Percentiles rank a stretch among this genome's conserved stretches.
These are phyloP conservation scores for Candida parachauliodes DNA, from an alignment of 805 yeast genomes.

Conservation along the genomic window DNA sequence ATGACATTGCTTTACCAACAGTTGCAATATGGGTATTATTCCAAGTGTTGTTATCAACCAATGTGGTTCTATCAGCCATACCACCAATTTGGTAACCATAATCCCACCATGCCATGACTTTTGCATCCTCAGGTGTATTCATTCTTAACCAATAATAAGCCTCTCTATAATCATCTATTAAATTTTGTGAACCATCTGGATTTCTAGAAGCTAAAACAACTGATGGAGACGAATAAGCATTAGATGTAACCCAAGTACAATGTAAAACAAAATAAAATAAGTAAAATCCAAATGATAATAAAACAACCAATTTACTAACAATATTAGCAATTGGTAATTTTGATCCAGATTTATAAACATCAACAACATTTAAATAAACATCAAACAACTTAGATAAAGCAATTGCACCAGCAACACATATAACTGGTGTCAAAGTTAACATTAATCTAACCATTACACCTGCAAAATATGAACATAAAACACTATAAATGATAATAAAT, in stretches of 20 bases:
- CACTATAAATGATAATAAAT: constrained; percentile 85
- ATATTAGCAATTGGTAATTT: constrained; percentile 27
- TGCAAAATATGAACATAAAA: constrained; percentile 94
- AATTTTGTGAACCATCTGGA: constrained; percentile 78
- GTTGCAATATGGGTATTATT: constrained; percentile 99
- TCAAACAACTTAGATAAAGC: constrained; percentile 84
- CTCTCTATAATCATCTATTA: constrained; percentile 97
- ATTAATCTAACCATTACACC: constrained; percentile 99
- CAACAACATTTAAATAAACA: constrained; percentile 67
- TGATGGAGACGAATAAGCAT: constrained; percentile 95
- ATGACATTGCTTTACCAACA: constrained; percentile 97
- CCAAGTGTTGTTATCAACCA: constrained; percentile 99
- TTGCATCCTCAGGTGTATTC: constrained; percentile 96
- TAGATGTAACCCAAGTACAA: constrained; percentile 96
- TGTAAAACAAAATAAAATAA: constrained; percentile 81
- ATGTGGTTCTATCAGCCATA: constrained; percentile 98
- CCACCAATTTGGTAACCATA: constrained; percentile 99
- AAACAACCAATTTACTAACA: constrained; percentile 58
- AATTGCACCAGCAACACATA: constrained; percentile 90
- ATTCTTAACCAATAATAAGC: constrained; percentile 98
- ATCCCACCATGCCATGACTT: constrained; percentile 99
- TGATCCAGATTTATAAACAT: constrained; percentile 19
- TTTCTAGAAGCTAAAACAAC: constrained; percentile 83
- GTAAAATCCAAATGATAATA: constrained; percentile 68
- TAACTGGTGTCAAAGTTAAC: constrained; percentile 93